Evolutionary conservation across 805 yeast species (phyloP), one percentile per base, ranked within the genome.

Genomic region (Pichia occidentalis): DNA sequence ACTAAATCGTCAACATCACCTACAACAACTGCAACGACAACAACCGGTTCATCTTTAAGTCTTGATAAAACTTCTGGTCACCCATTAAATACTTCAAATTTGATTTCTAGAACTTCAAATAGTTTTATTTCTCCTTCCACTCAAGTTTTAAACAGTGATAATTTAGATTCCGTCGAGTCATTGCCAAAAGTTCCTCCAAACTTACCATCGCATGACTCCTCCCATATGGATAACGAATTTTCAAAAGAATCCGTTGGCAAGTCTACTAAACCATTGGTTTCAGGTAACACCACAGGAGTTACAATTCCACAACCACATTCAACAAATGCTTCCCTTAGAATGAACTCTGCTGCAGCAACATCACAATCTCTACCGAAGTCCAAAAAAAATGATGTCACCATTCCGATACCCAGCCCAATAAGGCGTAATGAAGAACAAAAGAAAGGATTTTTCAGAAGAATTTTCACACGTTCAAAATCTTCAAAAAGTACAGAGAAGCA

Each of bases 381-480:
- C n/a, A n/a, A n/a, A n/a, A n/a, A n/a, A n/a, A n/a, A n/a, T n/a
- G n/a, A n/a, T n/a, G n/a, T n/a, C n/a, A n/a, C n/a, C n/a, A n/a
- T n/a, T n/a, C n/a, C n/a, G n/a, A n/a, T n/a, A n/a, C n/a, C n/a
- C n/a, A n/a, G n/a, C n/a, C n/a, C n/a, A n/a, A n/a, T n/a, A n/a
- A n/a, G n/a, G n/a, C n/a, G n/a, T n/a, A n/a, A n/a, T 6, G 26
- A 31, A 10, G 23, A 14, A 10, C 19, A 32, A 14, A 39, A 39
- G 24, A 26, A 20, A 12, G 42, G 42, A 3, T 39, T 39, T 20
- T 29, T 39, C 10, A 34, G 22, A 33, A 23, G 34, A 10, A 20
- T 39, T 10, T 39, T 39, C 26, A 34, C 42, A 14, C 29, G 29
- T 17, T 33, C 42, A 1, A 37, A 32, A 22, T 20, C 25, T n/a